phyloP scores from a whole-genome alignment of 2,329 filamentous ascomycete species.

The Dactylellina cionopaga region DNA sequence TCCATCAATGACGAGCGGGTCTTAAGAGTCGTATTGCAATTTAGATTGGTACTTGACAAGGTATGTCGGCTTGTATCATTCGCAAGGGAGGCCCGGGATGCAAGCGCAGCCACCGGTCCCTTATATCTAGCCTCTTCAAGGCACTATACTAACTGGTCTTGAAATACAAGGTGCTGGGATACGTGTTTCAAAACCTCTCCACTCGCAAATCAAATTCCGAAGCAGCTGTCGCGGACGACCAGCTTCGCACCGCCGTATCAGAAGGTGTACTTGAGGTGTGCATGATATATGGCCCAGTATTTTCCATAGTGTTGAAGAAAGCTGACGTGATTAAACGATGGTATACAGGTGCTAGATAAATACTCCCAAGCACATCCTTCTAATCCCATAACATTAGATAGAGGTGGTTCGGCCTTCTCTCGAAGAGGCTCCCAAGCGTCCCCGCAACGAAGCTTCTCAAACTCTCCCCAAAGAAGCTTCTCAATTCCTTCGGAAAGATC shows the following conservation, averaged over 20 bases:
- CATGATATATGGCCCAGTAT: background rate
- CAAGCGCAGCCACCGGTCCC: background rate
- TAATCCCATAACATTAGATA: background rate
- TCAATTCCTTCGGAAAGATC: no score
- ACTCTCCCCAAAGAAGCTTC: no score
- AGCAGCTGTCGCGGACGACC: slow-evolving; percentile 9
- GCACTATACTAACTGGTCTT: background rate
- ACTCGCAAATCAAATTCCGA: slow-evolving; percentile 20
- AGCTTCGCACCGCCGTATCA: slow-evolving; percentile 25
- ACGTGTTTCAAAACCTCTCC: slow-evolving; percentile 45
- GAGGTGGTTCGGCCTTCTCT: no score
- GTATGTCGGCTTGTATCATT: background rate
- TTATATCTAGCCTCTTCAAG: background rate
- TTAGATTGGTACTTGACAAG: slow-evolving; percentile 46
- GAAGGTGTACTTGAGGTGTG: slow-evolving; percentile 34
- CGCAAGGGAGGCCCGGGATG: no score
- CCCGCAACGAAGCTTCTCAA: no score
- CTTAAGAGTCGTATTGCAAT: slow-evolving; percentile 40
- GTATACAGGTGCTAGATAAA: slow-evolving; percentile 36
- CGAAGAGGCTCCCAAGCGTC: no score
- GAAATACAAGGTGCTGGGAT: slow-evolving; percentile 20
- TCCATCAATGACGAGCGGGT: slow-evolving; percentile 38
- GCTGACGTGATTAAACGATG: background rate
- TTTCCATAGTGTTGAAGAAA: background rate
- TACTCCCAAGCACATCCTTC: slow-evolving; percentile 6